Base-by-base conservation (phyloP, 2,329 filamentous ascomycete genomes). In the Parascedosporium putredinis region DNA sequence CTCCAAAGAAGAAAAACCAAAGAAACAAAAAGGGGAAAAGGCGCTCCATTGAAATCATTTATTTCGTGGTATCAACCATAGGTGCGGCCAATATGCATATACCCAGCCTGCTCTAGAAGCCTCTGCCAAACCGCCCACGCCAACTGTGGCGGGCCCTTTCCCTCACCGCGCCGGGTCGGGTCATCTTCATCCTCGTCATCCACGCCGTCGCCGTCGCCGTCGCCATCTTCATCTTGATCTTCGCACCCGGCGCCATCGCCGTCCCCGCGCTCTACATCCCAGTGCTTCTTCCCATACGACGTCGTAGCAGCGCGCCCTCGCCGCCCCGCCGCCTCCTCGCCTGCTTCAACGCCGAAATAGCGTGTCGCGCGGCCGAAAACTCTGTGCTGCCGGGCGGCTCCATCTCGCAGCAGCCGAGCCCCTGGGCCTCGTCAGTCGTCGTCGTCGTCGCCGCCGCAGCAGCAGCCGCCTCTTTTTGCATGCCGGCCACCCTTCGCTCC, bases 91-190 rank as follows among this genome's bases (percentile, higher is more conserved):
- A 45, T 16, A 27, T 27, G 42, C 14, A 24, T 29, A 22, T 49
- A 49, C 14, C 46, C 46, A 3, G 34, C 46, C 5, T 50, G 29
- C 14, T 45, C 14, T 4, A 50, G 24, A 29, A 50, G 14, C 42
- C 20, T 43, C 29, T 45, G 48, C 48, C 48, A 50, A 8, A 23
- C 40, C 14, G 16, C 5, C 48, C 48, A 45, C 27, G 45, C 10
- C 12, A 29, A 9, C 12, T 47, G n/a, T n/a, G n/a, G n/a, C n/a
- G n/a, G n/a, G n/a, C n/a, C n/a, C n/a, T n/a, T n/a, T n/a, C n/a
- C n/a, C n/a, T n/a, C n/a, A n/a, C n/a, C n/a, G n/a, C n/a, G n/a
- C n/a, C n/a, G n/a, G n/a, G n/a, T n/a, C n/a, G n/a, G n/a, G n/a
- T n/a, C n/a, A n/a, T n/a, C n/a, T n/a, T n/a, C 29, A 27, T 14